phyloP scores from a whole-genome alignment of 2,329 filamentous ascomycete species.

The Claviceps africana region DNA sequence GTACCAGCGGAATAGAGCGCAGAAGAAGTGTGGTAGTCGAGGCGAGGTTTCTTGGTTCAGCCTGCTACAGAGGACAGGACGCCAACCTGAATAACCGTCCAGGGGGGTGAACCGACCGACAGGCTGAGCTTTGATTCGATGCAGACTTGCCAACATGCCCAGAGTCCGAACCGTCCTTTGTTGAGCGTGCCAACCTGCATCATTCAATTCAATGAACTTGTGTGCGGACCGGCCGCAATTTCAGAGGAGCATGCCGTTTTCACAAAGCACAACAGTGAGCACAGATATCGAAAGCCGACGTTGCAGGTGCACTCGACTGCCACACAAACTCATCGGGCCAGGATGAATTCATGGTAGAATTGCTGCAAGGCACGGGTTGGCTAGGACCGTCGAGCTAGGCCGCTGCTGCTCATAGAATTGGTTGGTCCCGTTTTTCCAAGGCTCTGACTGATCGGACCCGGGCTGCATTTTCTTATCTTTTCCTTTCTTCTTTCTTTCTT shows the following conservation, averaged over 20 bases:
- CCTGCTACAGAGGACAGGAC: not conserved
- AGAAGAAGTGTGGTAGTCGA: not conserved
- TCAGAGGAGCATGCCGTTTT: not conserved
- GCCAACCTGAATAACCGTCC: not conserved
- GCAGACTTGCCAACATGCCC: not conserved
- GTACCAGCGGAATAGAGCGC: not conserved
- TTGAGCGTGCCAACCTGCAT: not conserved
- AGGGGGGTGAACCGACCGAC: conserved; percentile 8
- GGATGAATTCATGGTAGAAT: not conserved
- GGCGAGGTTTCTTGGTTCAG: not conserved
- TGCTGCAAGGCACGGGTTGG: not conserved
- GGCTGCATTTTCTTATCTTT: no score
- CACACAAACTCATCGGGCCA: not conserved
- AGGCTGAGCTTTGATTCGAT: conserved; percentile 10
- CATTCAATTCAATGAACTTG: not conserved
- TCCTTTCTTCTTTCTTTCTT: no score
- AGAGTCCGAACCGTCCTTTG: not conserved
- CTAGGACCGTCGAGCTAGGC: not conserved
- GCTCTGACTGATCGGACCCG: not conserved
- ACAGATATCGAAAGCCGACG: not conserved
- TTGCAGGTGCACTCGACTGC: not conserved
- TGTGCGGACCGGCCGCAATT: not conserved
- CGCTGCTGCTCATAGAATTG: not conserved
- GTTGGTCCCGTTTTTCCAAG: not conserved
- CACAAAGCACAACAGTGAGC: not conserved